Conservation (phyloP, 805 yeast species). For the Saccharomycopsis schoenii region DNA sequence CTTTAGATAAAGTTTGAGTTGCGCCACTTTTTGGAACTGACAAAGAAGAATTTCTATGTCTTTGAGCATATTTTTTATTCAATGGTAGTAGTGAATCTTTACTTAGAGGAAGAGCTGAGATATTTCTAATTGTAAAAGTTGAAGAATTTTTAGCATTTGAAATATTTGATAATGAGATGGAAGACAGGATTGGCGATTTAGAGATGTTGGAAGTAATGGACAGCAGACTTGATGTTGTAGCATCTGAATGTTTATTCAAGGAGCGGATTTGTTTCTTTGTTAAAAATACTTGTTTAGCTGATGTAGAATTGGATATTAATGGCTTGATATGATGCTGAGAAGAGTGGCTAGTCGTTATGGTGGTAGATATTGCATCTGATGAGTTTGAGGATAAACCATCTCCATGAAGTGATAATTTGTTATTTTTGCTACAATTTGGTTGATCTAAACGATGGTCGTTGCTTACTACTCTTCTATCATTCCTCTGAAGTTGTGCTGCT, state of each 20-base stretch:
- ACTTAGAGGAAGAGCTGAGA: neutral
- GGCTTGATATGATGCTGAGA: neutral
- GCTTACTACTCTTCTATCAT: neutral
- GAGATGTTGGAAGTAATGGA: neutral
- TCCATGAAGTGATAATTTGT: neutral
- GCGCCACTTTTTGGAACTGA: neutral
- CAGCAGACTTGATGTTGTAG: neutral
- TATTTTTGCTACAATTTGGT: neutral
- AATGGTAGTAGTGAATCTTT: neutral
- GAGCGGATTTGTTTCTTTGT: neutral
- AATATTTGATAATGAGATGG: neutral
- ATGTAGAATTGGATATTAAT: neutral
- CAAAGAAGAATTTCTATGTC: neutral
- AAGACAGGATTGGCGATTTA: neutral
- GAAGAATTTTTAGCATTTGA: neutral
- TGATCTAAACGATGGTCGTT: neutral
- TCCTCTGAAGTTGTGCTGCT: neutral
- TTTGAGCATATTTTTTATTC: neutral
- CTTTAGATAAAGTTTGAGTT: neutral
- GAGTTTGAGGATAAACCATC: neutral
- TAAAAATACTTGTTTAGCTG: neutral
- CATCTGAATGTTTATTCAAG: neutral
- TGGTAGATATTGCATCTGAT: neutral
- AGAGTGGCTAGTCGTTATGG: neutral
- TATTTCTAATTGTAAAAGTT: neutral